phyloP scores from a whole-genome alignment of 805 yeast genomes.

The Kluyveromyces starmeri region DNA sequence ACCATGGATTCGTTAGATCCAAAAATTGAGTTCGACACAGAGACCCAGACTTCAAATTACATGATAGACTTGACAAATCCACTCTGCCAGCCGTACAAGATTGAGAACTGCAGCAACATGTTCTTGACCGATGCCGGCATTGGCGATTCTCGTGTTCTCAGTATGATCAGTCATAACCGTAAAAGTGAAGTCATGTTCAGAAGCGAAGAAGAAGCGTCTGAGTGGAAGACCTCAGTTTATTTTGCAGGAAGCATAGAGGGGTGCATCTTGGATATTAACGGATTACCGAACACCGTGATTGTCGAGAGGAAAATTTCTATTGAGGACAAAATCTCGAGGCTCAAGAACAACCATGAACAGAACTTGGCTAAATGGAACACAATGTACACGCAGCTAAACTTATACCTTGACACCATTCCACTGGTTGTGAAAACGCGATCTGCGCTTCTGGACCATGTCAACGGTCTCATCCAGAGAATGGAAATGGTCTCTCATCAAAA shows the following conservation, averaged over 20 bases:
- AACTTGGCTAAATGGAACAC: conserved; percentile 32
- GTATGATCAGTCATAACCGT: conserved; percentile 12
- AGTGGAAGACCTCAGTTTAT: conserved; percentile 11
- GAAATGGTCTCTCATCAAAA: conserved; percentile 52
- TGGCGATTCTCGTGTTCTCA: not conserved
- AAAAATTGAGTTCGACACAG: conserved; percentile 15
- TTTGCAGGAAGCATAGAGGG: conserved; percentile 20
- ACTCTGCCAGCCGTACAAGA: conserved; percentile 26
- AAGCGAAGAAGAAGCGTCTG: conserved; percentile 4
- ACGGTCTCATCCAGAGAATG: conserved; percentile 40
- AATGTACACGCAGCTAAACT: conserved; percentile 29
- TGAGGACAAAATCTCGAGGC: conserved; percentile 29
- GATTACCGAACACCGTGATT: conserved; percentile 24
- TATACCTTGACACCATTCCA: conserved; percentile 44
- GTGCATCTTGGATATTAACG: conserved; percentile 16
- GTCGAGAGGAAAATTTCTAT: conserved; percentile 21
- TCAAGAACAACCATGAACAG: conserved; percentile 29
- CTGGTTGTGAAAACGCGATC: conserved; percentile 46
- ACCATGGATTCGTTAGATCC: conserved; percentile 29
- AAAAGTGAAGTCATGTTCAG: not conserved
- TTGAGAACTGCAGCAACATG: conserved; percentile 30
- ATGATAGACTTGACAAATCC: conserved; percentile 22
- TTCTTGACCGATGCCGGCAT: not conserved
- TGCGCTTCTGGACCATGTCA: conserved; percentile 35
- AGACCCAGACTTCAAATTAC: conserved; percentile 20